These are phyloP conservation scores for Pleurotus giganteus DNA, from an alignment of 768 basidiomycete species.

Conservation along the genomic window DNA sequence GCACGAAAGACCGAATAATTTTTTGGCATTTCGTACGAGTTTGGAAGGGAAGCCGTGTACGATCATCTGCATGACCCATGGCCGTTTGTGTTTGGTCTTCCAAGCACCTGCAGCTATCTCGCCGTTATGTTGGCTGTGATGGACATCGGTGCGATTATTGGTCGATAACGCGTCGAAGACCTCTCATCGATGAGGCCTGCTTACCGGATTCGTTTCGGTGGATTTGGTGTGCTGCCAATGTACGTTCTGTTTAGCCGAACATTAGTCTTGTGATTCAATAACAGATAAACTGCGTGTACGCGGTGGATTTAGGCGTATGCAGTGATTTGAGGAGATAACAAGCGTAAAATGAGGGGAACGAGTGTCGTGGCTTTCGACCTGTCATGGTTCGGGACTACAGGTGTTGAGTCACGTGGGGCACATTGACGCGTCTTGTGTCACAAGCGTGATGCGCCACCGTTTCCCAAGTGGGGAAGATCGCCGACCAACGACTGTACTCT, in stretches of 20 bases:
- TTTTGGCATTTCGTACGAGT: constrained; percentile 27
- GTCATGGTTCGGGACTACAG: not conserved
- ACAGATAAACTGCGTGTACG: constrained; percentile 22
- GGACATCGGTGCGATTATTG: not conserved
- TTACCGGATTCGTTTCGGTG: constrained; percentile 62
- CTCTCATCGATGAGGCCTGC: constrained; percentile 7
- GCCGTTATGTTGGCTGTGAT: constrained; percentile 75
- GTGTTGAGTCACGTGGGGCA: not conserved
- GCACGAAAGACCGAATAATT: not conserved
- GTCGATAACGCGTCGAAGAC: not conserved
- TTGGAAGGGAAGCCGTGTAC: constrained; percentile 82
- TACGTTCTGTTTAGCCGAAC: constrained; percentile 50
- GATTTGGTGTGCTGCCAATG: constrained; percentile 71
- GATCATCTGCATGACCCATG: constrained; percentile 87
- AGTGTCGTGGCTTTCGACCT: constrained; percentile 26
- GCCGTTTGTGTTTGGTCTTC: constrained; percentile 58
- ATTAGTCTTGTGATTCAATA: not conserved
- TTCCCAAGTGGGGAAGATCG: no score
- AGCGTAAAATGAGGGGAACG: constrained; percentile 71
- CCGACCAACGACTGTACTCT: no score
- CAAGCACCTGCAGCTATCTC: constrained; percentile 68
- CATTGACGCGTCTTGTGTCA: not conserved
- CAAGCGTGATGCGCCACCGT: no score
- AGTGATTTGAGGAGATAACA: constrained; percentile 80
- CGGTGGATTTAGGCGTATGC: constrained; percentile 47